phyloP scores from a whole-genome alignment of 352 stramenopile species.

The Plasmopara viticola region DNA sequence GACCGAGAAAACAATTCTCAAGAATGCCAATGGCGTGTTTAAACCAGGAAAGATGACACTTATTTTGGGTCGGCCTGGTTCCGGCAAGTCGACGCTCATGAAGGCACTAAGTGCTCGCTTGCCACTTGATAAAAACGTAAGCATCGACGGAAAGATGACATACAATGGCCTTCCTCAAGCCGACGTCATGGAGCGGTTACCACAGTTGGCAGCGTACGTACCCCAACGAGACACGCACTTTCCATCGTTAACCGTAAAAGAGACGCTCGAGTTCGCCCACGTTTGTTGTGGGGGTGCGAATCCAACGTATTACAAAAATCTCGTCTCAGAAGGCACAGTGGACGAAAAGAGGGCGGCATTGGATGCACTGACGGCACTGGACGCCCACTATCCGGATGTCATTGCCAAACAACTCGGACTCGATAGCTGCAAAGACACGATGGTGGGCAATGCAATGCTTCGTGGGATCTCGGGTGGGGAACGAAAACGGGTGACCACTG shows the following conservation, averaged over 20 bases:
- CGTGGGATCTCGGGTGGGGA: constrained; percentile 63
- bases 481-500: constrained; percentile 12
- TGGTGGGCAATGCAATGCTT: constrained; percentile 45
- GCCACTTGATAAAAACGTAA: constrained; percentile 18
- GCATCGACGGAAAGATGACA: constrained; percentile 14
- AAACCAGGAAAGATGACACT: constrained; percentile 21
- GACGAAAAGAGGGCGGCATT: constrained; percentile 15
- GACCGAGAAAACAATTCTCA: constrained; percentile 35
- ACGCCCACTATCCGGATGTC: constrained; percentile 24
- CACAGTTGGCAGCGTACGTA: constrained; percentile 43
- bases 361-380: constrained; percentile 14
- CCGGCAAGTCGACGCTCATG: constrained; percentile 21
- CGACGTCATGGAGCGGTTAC: constrained; percentile 26
- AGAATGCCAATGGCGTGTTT: constrained; percentile 38
- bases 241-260: constrained; percentile 42
- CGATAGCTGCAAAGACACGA: constrained; percentile 45
- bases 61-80: constrained; percentile 14
- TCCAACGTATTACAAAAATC: constrained; percentile 8
- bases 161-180: constrained; percentile 15
- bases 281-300: constrained; percentile 30
- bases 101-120: constrained; percentile 17
- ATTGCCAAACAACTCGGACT: constrained; percentile 38
- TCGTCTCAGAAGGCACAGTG: constrained; percentile 11
- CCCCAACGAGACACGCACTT: constrained; percentile 82
- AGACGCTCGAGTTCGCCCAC: constrained; percentile 45